Evolutionary conservation across 352 stramenopile species (phyloP).

Genomic region (Detonula confervacea): DNA sequence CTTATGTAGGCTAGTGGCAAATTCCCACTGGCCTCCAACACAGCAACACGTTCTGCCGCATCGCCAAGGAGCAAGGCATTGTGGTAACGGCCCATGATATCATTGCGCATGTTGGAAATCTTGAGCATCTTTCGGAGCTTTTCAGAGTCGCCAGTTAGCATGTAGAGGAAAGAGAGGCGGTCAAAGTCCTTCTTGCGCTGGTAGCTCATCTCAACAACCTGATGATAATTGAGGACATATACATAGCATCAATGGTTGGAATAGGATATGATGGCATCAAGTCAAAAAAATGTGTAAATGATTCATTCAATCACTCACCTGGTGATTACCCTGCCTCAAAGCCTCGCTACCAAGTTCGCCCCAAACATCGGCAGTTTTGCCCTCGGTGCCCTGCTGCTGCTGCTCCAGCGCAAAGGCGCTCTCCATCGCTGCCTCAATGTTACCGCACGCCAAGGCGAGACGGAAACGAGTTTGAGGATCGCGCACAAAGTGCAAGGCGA

Average conservation of each 20-base stretch:
- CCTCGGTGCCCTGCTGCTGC: conserved; percentile 57
- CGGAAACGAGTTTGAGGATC: conserved; percentile 98
- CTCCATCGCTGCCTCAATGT: conserved; percentile 98
- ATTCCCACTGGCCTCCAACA: conserved; percentile 96
- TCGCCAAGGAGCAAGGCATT: conserved; percentile 98
- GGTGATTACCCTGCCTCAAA: conserved; percentile 97
- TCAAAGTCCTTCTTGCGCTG: conserved; percentile 99
- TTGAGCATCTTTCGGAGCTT: conserved; percentile 99
- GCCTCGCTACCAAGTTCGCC: conserved; percentile 96
- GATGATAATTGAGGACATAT: background rate
- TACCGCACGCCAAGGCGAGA: conserved; percentile 97
- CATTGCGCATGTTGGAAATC: conserved; percentile 96
- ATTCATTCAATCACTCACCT: conserved; percentile 69
- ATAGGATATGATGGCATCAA: background rate
- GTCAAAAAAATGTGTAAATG: background rate
- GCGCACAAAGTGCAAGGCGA: conserved; percentile 99
- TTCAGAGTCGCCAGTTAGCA: conserved; percentile 97
- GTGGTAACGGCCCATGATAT: conserved; percentile 99
- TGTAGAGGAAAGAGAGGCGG: conserved; percentile 98
- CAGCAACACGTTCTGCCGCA: conserved; percentile 92
- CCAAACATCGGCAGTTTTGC: conserved; percentile 95
- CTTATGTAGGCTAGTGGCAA: conserved; percentile 95
- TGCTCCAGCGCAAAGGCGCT: conserved; percentile 89
- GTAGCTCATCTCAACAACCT: conserved; percentile 99
- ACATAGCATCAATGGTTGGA: background rate